Base-by-base conservation (phyloP, 169 alveolate species). In the Eimeria necatrix region DNA sequence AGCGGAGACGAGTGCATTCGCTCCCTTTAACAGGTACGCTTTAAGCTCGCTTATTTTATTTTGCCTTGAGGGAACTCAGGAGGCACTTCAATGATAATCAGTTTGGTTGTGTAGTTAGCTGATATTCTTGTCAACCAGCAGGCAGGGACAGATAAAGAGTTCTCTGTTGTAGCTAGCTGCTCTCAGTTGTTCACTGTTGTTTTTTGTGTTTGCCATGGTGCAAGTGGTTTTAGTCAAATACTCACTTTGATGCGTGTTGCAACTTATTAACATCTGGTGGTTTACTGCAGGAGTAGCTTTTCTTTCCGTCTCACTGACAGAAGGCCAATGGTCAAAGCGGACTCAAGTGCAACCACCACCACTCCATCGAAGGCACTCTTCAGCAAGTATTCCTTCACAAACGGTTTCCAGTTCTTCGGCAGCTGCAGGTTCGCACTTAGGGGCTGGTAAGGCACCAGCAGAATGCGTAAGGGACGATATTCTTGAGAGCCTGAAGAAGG, bases 211-310 rank as follows among this genome's bases (percentile, higher is more conserved):
- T 32, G 41, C 41, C 41, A 32, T 32, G 41, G 41, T 2, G 41
- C 41, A 32, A 32, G 41, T 32, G 41, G 41, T 32, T 32, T 32
- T 32, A 32, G 41, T 32, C 41, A 32, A 32, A 32, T 32, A 32
- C 41, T 32, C 41, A 32, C 41, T 32, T 32, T 32, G 41, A 32
- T 32, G 41, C 26, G 24, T 24, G 4, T 51, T 80, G 16, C 51
- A 52, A 49, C 81, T 76, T 9, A 14, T 10, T 1, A 5, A 49
- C 64, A 32, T 49, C 0, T 56, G 68, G 48, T 14, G 85, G 64
- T 52, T 49, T 0, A n/a, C 14, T 24, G 51, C 91, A 84, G 91
- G 91, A n/a, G 91, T 84, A 78, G 91, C 91, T 20, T 84, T 84
- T 32, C 91, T 84, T 59, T 84, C 91, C 48, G 20, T 84, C 78